Conservation (phyloP, 2,329 filamentous ascomycete genomes). For the Paradendryphiella salina region DNA sequence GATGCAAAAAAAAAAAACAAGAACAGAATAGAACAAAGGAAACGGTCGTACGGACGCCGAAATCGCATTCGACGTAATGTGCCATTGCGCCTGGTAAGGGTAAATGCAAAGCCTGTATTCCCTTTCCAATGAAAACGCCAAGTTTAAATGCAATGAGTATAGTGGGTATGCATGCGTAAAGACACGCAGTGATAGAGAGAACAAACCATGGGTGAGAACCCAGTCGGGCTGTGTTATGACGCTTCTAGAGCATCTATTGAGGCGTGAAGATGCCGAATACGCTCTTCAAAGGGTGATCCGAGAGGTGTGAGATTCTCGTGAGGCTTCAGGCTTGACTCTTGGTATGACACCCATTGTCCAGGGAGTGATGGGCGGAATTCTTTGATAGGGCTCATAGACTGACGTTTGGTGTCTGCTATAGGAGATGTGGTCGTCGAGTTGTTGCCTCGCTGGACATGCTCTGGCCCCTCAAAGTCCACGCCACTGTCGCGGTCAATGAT, state of each 20-base stretch:
- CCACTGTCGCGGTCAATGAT: constrained; percentile 46
- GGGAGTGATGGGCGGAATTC: constrained; percentile 16
- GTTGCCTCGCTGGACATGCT: constrained; percentile 21
- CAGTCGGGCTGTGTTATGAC: constrained; percentile 9
- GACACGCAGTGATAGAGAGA: constrained; percentile 16
- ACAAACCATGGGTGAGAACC: neutral
- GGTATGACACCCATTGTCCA: constrained; percentile 16
- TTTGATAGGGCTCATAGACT: constrained; percentile 8
- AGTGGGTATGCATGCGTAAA: neutral
- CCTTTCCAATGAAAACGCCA: constrained; percentile 3
- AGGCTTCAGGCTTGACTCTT: constrained; percentile 2
- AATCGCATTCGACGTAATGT: constrained; percentile 40
- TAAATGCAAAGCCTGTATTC: neutral
- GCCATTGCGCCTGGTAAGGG: constrained; percentile 30
- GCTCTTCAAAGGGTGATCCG: constrained; percentile 37
- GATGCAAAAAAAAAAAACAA: constrained; percentile 22
- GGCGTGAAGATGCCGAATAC: constrained; percentile 28
- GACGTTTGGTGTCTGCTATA: neutral
- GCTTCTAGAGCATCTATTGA: constrained; percentile 26
- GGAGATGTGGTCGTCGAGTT: constrained; percentile 4
- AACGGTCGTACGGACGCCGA: constrained; percentile 39
- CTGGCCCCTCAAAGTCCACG: constrained; percentile 40
- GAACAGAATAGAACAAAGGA: constrained; percentile 33
- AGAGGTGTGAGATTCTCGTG: constrained; percentile 26
- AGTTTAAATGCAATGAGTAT: neutral